Base-by-base conservation (phyloP, 495 filamentous ascomycete species). In the Daldinia loculata region DNA sequence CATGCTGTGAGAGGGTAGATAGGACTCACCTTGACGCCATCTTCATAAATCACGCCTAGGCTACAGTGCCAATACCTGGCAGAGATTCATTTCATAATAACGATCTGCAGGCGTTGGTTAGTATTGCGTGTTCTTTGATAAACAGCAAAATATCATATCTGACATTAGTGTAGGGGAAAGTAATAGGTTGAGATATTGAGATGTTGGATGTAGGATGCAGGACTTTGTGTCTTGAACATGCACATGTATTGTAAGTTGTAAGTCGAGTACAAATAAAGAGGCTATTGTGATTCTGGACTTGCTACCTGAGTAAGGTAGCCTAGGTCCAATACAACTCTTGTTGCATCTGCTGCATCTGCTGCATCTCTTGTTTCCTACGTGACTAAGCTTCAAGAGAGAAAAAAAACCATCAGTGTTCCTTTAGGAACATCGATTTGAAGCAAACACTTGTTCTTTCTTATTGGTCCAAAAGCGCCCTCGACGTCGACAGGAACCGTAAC, bases 11-110 rank as follows among this genome's bases (percentile, higher is more conserved):
- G 59, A 56, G 27, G 57, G 48, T 52, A 43, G 7, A 59, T 45
- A 56, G 24, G 26, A 75, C 83, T 80, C 52, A 87, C 85, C 85
- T 84, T 72, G 85, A 87, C 72, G 83, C 80, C 85, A 87, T 87
- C 60, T 76, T 80, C 74, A 75, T 66, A 79, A 80, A 63, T 75
- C 62, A 72, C 73, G 69, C 70, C 70, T 45, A 67, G 76, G 69
- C 74, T 76, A 70, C 63, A 72, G 66, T 72, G 74, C 71, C 67
- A 56, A 70, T 72, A 67, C 57, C 53, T 48, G 63, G 48, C 56
- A 63, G 63, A 53, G 50, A 68, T 52, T 77, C 75, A 78, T 69
- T 57, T 77, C 74, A 77, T 74, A 67, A 72, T 68, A 67, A 30
- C 62, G 57, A 50, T 69, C 56, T 69, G 57, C 63, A 48, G 7